Base-by-base conservation (phyloP, 2,329 filamentous ascomycete genomes). In the Trichoderma sp. region DNA sequence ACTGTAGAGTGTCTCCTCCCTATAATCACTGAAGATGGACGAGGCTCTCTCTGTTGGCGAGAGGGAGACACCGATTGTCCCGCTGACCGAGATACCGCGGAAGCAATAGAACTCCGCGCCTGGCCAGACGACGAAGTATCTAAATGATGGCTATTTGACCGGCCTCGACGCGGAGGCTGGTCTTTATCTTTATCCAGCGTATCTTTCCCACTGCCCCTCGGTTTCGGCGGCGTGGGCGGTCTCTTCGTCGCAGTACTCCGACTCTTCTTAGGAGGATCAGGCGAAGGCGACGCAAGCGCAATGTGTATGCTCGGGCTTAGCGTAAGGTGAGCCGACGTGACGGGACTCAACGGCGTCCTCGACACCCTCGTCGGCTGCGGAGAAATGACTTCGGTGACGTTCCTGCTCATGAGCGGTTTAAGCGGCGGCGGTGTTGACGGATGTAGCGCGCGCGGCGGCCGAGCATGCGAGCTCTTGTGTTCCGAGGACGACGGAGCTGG, bases 151-250 rank as follows among this genome's bases (percentile, higher is more conserved):
- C 72, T 72, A 30, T 71, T 63, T 28, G 67, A 68, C 15, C 74
- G 71, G 3, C 72, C 68, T 9, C 68, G 47, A 43, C 43, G 47
- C 7, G n/a, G 9, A 57, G 43, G 28, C 15, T 53, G 39, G 12
- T 56, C 63, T 21, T 60, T 21, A 36, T 15, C 57, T 18, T 43
- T 34, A 39, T 60, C 58, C 43, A 62, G 6, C 18, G 3, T 67
- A 21, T 75, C 77, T 12, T 60, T 66, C 21, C 74, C 75, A 34
- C 76, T 76, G 3, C 78, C 79, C 3, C 81, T 76, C 11, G 80
- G 80, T 56, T 82, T 77, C 3, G 82, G 82, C 1, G 82, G 82
- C 18, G 81, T 80, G 1, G 83, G 82, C 15, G 82, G 78, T 15
- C 79, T 76, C 9, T 76, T 75, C 4, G 72, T 15, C 7, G 51